These are phyloP conservation scores for Suhomyces maxii DNA, from an alignment of 1,139 yeast genomes.

Conservation along the genomic window DNA sequence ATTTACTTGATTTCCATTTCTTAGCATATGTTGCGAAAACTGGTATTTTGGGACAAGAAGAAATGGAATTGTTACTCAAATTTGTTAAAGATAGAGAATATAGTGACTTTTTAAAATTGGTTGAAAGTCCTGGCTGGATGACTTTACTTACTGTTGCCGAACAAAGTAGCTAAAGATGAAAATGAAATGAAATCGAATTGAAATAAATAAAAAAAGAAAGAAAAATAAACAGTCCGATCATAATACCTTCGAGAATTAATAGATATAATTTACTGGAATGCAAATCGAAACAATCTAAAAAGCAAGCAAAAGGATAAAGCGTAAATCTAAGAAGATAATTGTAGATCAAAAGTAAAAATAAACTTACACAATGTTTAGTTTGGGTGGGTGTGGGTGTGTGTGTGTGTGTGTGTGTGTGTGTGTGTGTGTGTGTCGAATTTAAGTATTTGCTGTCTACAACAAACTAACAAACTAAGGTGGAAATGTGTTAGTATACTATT, in stretches of 20 bases:
- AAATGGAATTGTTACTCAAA: conserved; percentile 47
- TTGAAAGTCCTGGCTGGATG: conserved; percentile 75
- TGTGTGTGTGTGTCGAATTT: too few species aligned
- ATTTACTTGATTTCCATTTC: conserved; percentile 71
- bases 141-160: conserved; percentile 63
- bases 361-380: too few species aligned
- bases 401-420: too few species aligned
- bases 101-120: conserved; percentile 52
- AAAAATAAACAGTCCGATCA: neutral
- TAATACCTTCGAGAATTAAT: neutral
- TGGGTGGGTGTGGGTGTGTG: too few species aligned
- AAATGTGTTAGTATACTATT: too few species aligned
- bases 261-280: too few species aligned
- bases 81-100: conserved; percentile 39
- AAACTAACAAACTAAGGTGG: too few species aligned
- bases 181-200: neutral
- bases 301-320: too few species aligned
- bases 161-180: conserved; percentile 19
- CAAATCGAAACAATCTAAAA: too few species aligned
- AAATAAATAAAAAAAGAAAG: neutral
- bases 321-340: too few species aligned
- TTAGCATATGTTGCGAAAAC: conserved; percentile 55
- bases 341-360: too few species aligned
- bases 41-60: conserved; percentile 55
- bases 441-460: too few species aligned